A percentile compares a stretch with the other conserved stretches of the same genome.
Conservation (phyloP, 441 rosid genomes). For the Sinapis alba region DNA sequence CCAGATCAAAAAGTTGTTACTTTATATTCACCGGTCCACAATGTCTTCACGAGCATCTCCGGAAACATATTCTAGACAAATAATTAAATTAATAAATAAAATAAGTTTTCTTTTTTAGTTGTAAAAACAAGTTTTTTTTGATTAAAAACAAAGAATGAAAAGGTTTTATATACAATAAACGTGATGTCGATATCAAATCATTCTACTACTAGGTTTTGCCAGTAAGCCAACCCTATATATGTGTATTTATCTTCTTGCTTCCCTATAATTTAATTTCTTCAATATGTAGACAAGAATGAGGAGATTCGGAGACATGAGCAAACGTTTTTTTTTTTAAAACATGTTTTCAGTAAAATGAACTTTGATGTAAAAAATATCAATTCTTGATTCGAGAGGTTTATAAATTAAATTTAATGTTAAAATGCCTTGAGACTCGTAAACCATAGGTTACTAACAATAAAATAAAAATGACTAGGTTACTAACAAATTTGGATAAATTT, state of each 20-base stretch:
- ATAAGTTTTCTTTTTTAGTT: neutral
- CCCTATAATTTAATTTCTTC: neutral
- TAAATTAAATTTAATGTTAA: neutral
- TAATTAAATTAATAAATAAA: neutral
- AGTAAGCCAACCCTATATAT: neutral
- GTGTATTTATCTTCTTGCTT: neutral
- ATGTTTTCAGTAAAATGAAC: neutral
- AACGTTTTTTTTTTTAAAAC: neutral
- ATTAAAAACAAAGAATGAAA: neutral
- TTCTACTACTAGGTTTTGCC: conserved; percentile 5
- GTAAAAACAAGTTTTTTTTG: neutral
- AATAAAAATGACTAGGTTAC: neutral
- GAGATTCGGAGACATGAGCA: neutral
- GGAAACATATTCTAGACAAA: conserved; percentile 2
- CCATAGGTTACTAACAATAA: neutral
- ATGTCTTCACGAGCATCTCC: neutral
- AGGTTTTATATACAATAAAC: neutral
- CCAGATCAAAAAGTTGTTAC: neutral
- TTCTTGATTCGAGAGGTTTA: neutral
- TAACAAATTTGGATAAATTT: neutral
- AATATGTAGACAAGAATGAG: neutral
- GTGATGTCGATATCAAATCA: neutral
- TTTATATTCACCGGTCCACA: neutral
- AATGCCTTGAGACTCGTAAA: neutral
- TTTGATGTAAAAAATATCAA: neutral